These are phyloP conservation scores for Picochlorum sp. DNA, from an alignment of 139 green algal species.

Conservation along the genomic window DNA sequence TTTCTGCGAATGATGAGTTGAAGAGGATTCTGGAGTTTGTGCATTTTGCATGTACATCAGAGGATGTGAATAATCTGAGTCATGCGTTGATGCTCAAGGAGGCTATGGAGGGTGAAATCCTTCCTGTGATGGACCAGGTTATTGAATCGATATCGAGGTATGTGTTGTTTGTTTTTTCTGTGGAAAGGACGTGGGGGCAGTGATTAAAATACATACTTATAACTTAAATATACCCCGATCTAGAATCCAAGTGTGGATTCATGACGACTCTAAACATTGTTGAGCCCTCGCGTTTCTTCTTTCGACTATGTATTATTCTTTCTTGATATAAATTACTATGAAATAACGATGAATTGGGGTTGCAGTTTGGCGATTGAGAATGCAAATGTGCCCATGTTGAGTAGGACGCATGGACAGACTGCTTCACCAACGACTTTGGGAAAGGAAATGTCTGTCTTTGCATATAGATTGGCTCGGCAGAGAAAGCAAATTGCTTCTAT, in stretches of 20 bases:
- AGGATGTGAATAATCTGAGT: constrained; percentile 99
- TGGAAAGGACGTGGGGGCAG: neutral
- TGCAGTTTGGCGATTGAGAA: constrained; percentile 59
- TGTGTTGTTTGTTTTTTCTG: constrained; percentile 5
- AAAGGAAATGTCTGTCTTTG: constrained; percentile 97
- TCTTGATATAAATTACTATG: neutral
- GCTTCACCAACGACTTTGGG: constrained; percentile 95
- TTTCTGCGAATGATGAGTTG: constrained; percentile 54
- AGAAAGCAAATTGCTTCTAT: constrained; percentile 42
- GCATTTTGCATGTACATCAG: constrained; percentile 96
- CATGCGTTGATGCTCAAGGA: constrained; percentile 95
- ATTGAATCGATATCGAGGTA: constrained; percentile 49
- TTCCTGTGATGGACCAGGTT: constrained; percentile 84
- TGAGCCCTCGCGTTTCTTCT: constrained; percentile 21
- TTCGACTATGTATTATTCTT: no score
- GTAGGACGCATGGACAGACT: constrained; percentile 94
- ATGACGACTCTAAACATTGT: constrained; percentile 9
- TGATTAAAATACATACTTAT: constrained; percentile 10
- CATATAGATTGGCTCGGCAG: constrained; percentile 71
- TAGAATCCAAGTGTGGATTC: constrained; percentile 15
- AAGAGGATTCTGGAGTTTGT: constrained; percentile 86
- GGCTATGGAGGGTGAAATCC: constrained; percentile 61
- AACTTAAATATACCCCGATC: constrained; percentile 42
- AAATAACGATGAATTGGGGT: neutral
- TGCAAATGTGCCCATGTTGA: constrained; percentile 89